Percentiles rank a stretch among this genome's conserved stretches.
Conservation (phyloP, 1,284 basidiomycete species). For the Peniophora sp. region DNA sequence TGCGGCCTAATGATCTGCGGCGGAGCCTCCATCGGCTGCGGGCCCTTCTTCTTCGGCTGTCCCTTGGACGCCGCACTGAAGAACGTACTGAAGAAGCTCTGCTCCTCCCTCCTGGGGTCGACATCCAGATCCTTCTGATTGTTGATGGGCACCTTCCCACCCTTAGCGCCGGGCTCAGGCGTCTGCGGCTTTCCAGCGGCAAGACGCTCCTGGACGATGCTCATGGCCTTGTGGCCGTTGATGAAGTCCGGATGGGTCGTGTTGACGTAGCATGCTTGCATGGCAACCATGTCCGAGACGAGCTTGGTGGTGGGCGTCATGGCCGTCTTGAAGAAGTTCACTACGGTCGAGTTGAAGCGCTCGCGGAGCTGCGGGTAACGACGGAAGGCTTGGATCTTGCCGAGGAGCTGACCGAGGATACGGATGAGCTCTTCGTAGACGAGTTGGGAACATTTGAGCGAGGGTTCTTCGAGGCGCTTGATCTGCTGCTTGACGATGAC, state of each 20-base stretch:
- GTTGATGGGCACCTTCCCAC: conserved; percentile 68
- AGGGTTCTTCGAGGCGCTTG: conserved; percentile 90
- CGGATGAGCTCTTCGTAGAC: conserved; percentile 97
- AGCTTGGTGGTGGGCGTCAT: conserved; percentile 96
- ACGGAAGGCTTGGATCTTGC: conserved; percentile 93
- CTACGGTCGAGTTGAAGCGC: conserved; percentile 90
- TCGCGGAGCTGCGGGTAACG: conserved; percentile 92
- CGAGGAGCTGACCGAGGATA: conserved; percentile 85
- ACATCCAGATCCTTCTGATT: conserved; percentile 93
- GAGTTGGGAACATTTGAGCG: conserved; percentile 87
- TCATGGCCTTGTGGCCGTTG: conserved; percentile 91
- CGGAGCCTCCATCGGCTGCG: conserved; percentile 71
- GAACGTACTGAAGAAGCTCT: conserved; percentile 95
- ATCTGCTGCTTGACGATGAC: conserved; percentile 99
- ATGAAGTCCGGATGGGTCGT: conserved; percentile 99
- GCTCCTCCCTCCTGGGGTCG: conserved; percentile 81
- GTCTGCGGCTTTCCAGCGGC: conserved; percentile 70
- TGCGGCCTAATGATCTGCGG: conserved; percentile 22
- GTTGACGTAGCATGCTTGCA: conserved; percentile 98
- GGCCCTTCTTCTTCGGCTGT: conserved; percentile 66
- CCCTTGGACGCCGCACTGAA: conserved; percentile 55
- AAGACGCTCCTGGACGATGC: conserved; percentile 81
- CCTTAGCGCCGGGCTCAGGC: conserved; percentile 54
- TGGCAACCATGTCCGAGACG: conserved; percentile 88
- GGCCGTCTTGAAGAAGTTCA: conserved; percentile 91